A percentile compares a stretch with the other conserved stretches of the same genome.
These are phyloP conservation scores for Mallotus nudiflorus DNA, from an alignment of 345 rosid species.

Conservation along the genomic window DNA sequence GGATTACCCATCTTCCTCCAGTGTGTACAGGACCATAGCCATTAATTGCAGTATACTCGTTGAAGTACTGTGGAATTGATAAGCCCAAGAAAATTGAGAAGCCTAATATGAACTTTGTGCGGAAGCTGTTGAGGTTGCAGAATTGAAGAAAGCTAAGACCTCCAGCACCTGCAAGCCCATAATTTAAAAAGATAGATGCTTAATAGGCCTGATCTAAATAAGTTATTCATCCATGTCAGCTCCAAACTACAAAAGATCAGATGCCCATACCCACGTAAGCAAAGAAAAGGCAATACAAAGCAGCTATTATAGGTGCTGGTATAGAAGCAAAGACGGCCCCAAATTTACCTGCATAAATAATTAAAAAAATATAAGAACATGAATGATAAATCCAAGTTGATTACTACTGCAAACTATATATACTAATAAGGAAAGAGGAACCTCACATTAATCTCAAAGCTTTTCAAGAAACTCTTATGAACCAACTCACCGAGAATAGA, in stretches of 20 bases:
- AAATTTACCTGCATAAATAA: slow-evolving; percentile 91
- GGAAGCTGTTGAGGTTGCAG: slow-evolving; percentile 91
- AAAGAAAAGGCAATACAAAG: slow-evolving; percentile 83
- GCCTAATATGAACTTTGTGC: slow-evolving; percentile 72
- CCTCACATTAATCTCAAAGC: neutral
- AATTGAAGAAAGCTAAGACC: slow-evolving; percentile 90
- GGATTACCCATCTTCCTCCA: slow-evolving; percentile 76
- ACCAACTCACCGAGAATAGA: slow-evolving; percentile 73
- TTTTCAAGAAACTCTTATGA: slow-evolving; percentile 9
- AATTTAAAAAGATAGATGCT: neutral
- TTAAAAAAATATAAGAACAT: too few relatives aligned
- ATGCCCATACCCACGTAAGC: slow-evolving; percentile 80
- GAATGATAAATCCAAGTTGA: slow-evolving; percentile 6
- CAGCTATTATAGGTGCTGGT: slow-evolving; percentile 77
- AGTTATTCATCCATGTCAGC: slow-evolving; percentile 3
- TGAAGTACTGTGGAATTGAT: slow-evolving; percentile 91
- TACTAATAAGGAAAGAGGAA: slow-evolving; percentile 4
- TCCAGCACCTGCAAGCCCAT: slow-evolving; percentile 58
- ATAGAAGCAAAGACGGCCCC: slow-evolving; percentile 95
- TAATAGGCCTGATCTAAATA: neutral
- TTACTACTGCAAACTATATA: slow-evolving; percentile 13
- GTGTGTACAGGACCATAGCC: slow-evolving; percentile 91
- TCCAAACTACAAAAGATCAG: neutral
- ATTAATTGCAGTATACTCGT: slow-evolving; percentile 77
- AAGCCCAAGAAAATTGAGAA: slow-evolving; percentile 88